Base-by-base conservation (phyloP, 129 eudicot species). In the Solidago caesia region DNA sequence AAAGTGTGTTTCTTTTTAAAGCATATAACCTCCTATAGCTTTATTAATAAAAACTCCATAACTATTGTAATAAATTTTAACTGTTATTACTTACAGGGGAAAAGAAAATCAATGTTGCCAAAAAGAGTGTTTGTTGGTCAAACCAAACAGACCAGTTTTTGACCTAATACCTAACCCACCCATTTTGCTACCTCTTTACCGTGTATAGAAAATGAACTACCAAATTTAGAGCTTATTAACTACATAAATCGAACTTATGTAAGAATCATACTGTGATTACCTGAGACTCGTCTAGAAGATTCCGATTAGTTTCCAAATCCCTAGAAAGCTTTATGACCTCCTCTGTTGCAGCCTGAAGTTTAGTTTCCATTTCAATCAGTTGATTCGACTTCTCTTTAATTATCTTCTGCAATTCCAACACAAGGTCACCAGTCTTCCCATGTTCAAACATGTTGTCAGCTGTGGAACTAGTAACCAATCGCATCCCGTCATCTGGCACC, bases 211-310 rank as follows among this genome's bases (percentile, higher is more conserved):
- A 26, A 60, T 5, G 8, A 77, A 68, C 4, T 67, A 46, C 15
- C 43, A 42, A 41, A 12, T 27, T 3, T 33, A 33, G 39, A 33
- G 3, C 39, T 33, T 33, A 33, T 2, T 33, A 33, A 33, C 39
- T 33, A 3, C 39, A 33, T 33, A 33, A 0, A 21, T 21, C 0
- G 21, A 33, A 33, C 39, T 33, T 1, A 33, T 33, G 39, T 33
- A 33, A 33, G 39, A 33, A 33, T 33, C 10, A 43, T 48, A 43
- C 44, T 46, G 45, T 64, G 47, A 63, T 67, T 89, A 93, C 98
- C 98, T 93, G 98, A 73, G 96, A 93, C 71, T 93, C 92, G 58
- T 90, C 91, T 33, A 93, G 85, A 33, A 86, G 96, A 80, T 90
- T 87, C 67, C 78, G 87, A 39, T 80, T 90, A 68, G 45, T 77